Evolutionary conservation across 345 rosid species (phyloP).

Genomic region (Arabidopsis thaliana): TAIR10.1 NC_003070.9:30057001-30057500

Average conservation of each 20-base stretch:
- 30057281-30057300: slow-evolving; percentile 56
- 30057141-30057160: too few species aligned
- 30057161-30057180: too few species aligned
- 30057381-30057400: too few species aligned
- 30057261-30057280: slow-evolving; percentile 79
- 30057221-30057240: slow-evolving; percentile 41
- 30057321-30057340: slow-evolving; percentile 43
- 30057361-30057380: slow-evolving; percentile 61
- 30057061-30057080: too few species aligned
- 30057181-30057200: too few species aligned
- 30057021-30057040: neutral
- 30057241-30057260: slow-evolving; percentile 91
- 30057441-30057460: too few species aligned
- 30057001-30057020: slow-evolving; percentile 26
- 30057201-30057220: neutral
- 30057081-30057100: too few species aligned
- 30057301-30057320: slow-evolving; percentile 66
- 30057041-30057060: neutral
- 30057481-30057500: slow-evolving; percentile 72
- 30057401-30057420: too few species aligned
- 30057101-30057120: too few species aligned
- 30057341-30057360: slow-evolving; percentile 92
- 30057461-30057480: slow-evolving; percentile 40
- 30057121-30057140: too few species aligned
- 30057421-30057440: too few species aligned